Percentiles rank a stretch among this genome's conserved stretches.
These are phyloP conservation scores for Citrullus amarus DNA, from an alignment of 306 rosid species.

Conservation along the genomic window DNA sequence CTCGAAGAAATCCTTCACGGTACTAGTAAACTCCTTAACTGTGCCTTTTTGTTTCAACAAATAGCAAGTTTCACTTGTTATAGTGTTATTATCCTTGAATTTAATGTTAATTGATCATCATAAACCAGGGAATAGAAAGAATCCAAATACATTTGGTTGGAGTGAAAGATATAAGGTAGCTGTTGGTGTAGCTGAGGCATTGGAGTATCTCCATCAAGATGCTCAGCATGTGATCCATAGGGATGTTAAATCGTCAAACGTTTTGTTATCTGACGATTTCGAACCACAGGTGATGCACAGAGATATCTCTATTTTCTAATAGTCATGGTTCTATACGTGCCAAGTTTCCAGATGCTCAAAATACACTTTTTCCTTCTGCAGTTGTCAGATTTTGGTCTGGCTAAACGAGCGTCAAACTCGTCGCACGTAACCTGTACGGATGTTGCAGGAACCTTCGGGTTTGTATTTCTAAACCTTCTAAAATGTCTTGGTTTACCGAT, in stretches of 20 bases:
- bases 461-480: slow-evolving; percentile 16
- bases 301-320: neutral
- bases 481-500: neutral
- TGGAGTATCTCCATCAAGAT: slow-evolving; percentile 64
- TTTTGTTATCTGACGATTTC: slow-evolving; percentile 73
- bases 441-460: slow-evolving; percentile 99
- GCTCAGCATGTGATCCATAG: slow-evolving; percentile 70
- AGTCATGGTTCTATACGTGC: neutral
- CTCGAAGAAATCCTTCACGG: slow-evolving; percentile 97
- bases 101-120: neutral
- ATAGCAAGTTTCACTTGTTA: neutral
- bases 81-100: neutral
- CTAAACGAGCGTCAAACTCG: slow-evolving; percentile 73
- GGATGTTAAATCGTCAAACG: slow-evolving; percentile 84
- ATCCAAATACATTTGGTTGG: slow-evolving; percentile 62
- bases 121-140: slow-evolving; percentile 50
- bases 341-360: slow-evolving; percentile 5
- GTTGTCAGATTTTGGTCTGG: slow-evolving; percentile 98
- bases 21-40: slow-evolving; percentile 8
- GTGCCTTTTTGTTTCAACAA: neutral
- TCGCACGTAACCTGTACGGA: slow-evolving; percentile 77
- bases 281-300: slow-evolving; percentile 66
- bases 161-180: slow-evolving; percentile 83
- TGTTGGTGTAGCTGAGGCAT: slow-evolving; percentile 80
- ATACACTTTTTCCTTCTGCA: slow-evolving; percentile 20